These are phyloP conservation scores for Akanthomyces muscarius DNA, from an alignment of 2,329 filamentous ascomycete species.

Conservation along the genomic window DNA sequence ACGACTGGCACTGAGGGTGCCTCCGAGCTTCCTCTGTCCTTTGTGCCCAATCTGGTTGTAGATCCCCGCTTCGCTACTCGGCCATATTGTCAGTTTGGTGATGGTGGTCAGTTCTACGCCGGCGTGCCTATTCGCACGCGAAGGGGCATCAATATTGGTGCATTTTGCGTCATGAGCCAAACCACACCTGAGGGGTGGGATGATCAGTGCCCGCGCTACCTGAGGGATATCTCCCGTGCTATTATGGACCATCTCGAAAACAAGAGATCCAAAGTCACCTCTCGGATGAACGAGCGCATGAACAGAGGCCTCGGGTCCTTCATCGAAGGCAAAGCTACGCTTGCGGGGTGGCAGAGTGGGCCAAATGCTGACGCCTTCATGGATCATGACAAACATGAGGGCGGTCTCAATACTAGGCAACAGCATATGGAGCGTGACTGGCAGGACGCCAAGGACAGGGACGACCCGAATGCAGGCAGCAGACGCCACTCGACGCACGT, in stretches of 20 bases:
- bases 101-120: slow-evolving; percentile 30
- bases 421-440: background rate
- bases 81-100: slow-evolving; percentile 20
- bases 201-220: slow-evolving; percentile 22
- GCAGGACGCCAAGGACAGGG: background rate
- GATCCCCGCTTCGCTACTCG: slow-evolving; percentile 27
- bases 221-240: slow-evolving; percentile 23
- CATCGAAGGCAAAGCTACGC: slow-evolving; percentile 24
- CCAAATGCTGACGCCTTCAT: background rate
- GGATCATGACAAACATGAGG: slow-evolving; percentile 9
- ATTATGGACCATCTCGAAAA: slow-evolving; percentile 32
- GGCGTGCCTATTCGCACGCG: slow-evolving; percentile 33
- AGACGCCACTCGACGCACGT: no score
- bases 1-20: background rate
- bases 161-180: slow-evolving; percentile 25
- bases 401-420: slow-evolving; percentile 7
- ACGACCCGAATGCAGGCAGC: background rate
- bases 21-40: slow-evolving; percentile 24
- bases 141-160: slow-evolving; percentile 34
- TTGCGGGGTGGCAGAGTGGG: slow-evolving; percentile 6
- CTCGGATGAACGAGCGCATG: slow-evolving; percentile 30
- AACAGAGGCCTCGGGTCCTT: slow-evolving; percentile 31
- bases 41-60: slow-evolving; percentile 28
- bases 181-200: slow-evolving; percentile 20
- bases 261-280: slow-evolving; percentile 23